Percentiles rank a stretch among this genome's conserved stretches.
These are phyloP conservation scores for Pneumocystis murina DNA, from an alignment of 1,139 yeast species.

Conservation along the genomic window DNA sequence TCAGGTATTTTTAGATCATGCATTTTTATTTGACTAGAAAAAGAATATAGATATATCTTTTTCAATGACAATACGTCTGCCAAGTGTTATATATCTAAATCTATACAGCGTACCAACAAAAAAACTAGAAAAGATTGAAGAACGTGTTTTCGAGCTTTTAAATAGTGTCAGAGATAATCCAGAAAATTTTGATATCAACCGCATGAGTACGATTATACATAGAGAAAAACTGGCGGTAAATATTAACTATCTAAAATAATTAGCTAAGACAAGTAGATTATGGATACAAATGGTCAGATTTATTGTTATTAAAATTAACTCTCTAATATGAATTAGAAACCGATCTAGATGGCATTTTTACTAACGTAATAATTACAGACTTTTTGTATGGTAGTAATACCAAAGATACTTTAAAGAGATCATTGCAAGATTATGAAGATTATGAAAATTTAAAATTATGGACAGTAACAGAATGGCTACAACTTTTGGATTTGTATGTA, in stretches of 20 bases:
- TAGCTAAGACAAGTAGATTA: not conserved
- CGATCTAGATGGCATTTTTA: slow-evolving; percentile 24
- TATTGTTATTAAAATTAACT: not conserved
- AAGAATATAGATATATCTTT: slow-evolving; percentile 41
- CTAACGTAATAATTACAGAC: slow-evolving; percentile 57
- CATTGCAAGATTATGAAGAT: slow-evolving; percentile 43
- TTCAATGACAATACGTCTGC: slow-evolving; percentile 20
- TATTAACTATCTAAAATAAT: slow-evolving; percentile 31
- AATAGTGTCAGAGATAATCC: slow-evolving; percentile 30
- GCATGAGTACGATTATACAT: slow-evolving; percentile 52
- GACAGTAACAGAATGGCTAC: slow-evolving; percentile 55
- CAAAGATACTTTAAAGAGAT: slow-evolving; percentile 41
- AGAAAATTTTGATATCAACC: slow-evolving; percentile 43
- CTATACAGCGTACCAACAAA: slow-evolving; percentile 48
- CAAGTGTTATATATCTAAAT: slow-evolving; percentile 5
- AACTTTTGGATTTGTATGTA: slow-evolving; percentile 28
- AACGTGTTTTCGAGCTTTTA: slow-evolving; percentile 37
- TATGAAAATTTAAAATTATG: slow-evolving; percentile 47
- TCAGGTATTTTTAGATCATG: slow-evolving; percentile 37
- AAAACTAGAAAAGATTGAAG: slow-evolving; percentile 38
- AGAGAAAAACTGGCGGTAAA: slow-evolving; percentile 51
- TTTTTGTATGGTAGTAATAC: slow-evolving; percentile 61
- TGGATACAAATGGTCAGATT: not conserved
- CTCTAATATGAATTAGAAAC: slow-evolving; percentile 5
- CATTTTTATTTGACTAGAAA: slow-evolving; percentile 37